Base-by-base conservation (phyloP, 352 stramenopile genomes). In the Globisporangium cederbergense region DNA sequence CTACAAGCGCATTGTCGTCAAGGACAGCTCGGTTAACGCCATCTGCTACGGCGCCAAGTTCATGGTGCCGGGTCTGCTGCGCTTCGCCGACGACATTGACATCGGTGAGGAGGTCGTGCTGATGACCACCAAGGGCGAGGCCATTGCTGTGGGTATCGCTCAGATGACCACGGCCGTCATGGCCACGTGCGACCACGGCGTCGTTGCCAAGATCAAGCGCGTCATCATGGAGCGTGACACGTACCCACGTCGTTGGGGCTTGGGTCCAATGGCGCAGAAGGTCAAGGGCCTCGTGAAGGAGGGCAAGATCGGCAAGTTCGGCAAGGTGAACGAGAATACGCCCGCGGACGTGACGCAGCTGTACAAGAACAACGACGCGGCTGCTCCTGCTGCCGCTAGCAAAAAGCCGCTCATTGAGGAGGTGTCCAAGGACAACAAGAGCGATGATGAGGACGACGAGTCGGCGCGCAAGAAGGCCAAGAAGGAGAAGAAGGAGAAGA, bases 161-260 rank as follows among this genome's bases (percentile, higher is more conserved):
- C 97, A 99, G 82, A 99, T 99, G 98, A 99, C 96, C 0, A 99
- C 98, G 0, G 89, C 97, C 9, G 97, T 99, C 49, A 99, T 99
- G 97, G 97, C 97, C 9, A 99, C 97, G 36, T 98, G 97, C 62
- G 98, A 99, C 91, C 98, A 99, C 79, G 98, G 98, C 22, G 94
- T 99, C 9, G 98, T 99, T 10, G 97, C 97, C 43, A 99, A 99
- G 89, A 99, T 99, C 75, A 99, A 99, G 84, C 93, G 98, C 54
- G 98, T 99, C 32, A 99, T 99, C 76, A 99, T 99, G 98, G 98
- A 99, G 88, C 83, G 98, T 42, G 98, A 99, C 86, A 99, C 95
- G 54, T 99, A 99, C 75, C 98, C 98, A 34, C 88, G 97, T 72
- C 86, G 97, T 62, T 99, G 98, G 98, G 98, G 98, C 62, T 80